Percentiles rank a stretch among this genome's conserved stretches.
phyloP scores from a whole-genome alignment of 1,284 basidiomycete genomes.

The Heterobasidion irregulare region DNA sequence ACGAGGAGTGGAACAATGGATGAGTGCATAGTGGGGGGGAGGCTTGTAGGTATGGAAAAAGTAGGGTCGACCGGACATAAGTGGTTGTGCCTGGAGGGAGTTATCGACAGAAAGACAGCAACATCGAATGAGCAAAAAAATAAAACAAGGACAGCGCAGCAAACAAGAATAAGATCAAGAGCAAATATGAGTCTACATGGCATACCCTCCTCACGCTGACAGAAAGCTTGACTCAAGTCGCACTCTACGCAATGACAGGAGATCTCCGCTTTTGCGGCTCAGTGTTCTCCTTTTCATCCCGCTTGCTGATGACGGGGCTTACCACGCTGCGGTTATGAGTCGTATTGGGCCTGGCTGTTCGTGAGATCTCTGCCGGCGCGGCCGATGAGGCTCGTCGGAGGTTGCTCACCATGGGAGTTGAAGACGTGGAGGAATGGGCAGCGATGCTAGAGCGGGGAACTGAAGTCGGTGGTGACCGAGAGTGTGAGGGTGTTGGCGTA shows the following conservation, averaged over 20 bases:
- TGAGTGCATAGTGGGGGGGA: neutral
- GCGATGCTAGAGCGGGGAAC: neutral
- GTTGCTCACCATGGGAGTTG: neutral
- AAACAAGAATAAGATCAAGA: neutral
- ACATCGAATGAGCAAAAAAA: neutral
- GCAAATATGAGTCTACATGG: neutral
- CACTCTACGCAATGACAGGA: neutral
- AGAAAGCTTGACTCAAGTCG: neutral
- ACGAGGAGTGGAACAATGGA: neutral
- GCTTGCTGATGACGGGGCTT: slow-evolving; percentile 2
- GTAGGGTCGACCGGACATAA: neutral
- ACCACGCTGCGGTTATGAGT: neutral
- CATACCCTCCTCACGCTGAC: neutral
- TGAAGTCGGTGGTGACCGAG: neutral
- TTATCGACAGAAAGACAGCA: neutral
- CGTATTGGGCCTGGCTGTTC: neutral
- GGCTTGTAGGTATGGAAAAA: too few species aligned
- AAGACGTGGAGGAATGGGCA: neutral
- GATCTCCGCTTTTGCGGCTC: slow-evolving; percentile 2
- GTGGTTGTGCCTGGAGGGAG: neutral
- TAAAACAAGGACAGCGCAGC: neutral
- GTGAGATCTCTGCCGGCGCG: slow-evolving; percentile 1
- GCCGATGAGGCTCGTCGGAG: slow-evolving; percentile 5
- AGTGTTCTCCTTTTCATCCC: slow-evolving; percentile 8
- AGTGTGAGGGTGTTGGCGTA: slow-evolving; percentile 1